Conservation (phyloP, 495 filamentous ascomycete species). For the Neurospora sp. region DNA sequence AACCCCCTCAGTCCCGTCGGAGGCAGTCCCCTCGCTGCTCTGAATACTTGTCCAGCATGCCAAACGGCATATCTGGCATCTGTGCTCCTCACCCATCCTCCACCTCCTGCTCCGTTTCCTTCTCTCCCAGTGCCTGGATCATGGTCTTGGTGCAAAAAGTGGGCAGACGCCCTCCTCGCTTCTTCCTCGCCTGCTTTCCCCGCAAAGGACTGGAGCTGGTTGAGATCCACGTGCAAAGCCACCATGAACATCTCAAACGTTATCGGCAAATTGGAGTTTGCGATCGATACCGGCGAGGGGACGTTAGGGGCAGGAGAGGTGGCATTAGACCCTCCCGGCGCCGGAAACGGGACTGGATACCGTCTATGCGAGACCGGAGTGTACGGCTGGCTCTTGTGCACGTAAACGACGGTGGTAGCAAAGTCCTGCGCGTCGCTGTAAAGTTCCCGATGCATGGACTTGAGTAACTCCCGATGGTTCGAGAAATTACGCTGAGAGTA, state of each 20-base stretch:
- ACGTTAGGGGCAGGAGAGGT: not conserved
- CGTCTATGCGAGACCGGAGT: not conserved
- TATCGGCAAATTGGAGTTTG: constrained; percentile 12
- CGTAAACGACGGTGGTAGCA: constrained; percentile 1
- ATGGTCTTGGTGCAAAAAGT: constrained; percentile 10
- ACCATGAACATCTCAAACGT: constrained; percentile 39
- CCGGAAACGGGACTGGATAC: constrained; percentile 4
- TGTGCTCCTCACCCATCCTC: constrained; percentile 36
- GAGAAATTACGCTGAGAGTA: not conserved
- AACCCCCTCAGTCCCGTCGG: constrained; percentile 37
- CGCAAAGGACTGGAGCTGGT: constrained; percentile 50
- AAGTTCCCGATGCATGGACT: constrained; percentile 9
- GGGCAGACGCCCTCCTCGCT: constrained; percentile 35
- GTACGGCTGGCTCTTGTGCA: constrained; percentile 1
- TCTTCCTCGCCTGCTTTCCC: constrained; percentile 47
- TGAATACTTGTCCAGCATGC: constrained; percentile 50
- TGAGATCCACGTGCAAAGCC: constrained; percentile 45
- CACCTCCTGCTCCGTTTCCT: not conserved
- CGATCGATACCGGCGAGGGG: not conserved
- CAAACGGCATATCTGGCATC: constrained; percentile 44
- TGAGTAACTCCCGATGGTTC: constrained; percentile 5
- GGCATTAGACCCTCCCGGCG: constrained; percentile 12
- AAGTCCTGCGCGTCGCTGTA: constrained; percentile 10
- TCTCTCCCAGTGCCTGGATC: not conserved
- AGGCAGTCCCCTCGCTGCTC: constrained; percentile 36